Base-by-base conservation (phyloP, 305 asterid genomes). In the Rubia balearica region DNA sequence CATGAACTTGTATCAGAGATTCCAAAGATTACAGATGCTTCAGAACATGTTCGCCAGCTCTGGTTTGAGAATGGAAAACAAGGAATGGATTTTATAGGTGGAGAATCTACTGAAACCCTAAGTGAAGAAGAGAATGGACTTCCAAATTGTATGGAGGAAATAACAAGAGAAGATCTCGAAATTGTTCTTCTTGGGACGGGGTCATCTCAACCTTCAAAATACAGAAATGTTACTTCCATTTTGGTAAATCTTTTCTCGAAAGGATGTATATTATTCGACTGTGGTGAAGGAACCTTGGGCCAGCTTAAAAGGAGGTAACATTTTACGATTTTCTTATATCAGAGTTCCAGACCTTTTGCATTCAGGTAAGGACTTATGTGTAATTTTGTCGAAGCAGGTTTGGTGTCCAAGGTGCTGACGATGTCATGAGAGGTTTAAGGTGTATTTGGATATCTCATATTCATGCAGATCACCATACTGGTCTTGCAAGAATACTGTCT, bases 381-480 rank as follows among this genome's bases (percentile, higher is more conserved):
- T 69, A 46, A 8, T 78, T 61, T 56, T 64, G 43, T 76, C 64
- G n/a, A 60, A 64, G 66, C 83, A 88, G 97, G 76, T 91, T 85
- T 73, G 97, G 98, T 5, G 70, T 89, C 61, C 80, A 84, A 61
- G 90, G 96, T 42, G 97, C 93, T 12, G 97, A 94, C 24, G 95
- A 88, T 60, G 91, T 86, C 51, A 82, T 91, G 21, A 85, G 76
- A 84, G 82, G 86, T 43, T 79, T 94, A 75, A 84, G 76, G 78
- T 94, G 92, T 49, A 86, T 91, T 57, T 94, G 97, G 99, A 91
- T 94, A 73, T 94, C 99, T 45, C 99, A 94, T 73, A 94, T 94
- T 67, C 99, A 94, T 42, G 97, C 98, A 6, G 97, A 94, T 83
- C 99, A 94, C 65, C 99, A 94, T 71, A 85, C 96, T 0, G 98